Conservation (phyloP, 257 asterid species). For the Striga asiatica region DNA sequence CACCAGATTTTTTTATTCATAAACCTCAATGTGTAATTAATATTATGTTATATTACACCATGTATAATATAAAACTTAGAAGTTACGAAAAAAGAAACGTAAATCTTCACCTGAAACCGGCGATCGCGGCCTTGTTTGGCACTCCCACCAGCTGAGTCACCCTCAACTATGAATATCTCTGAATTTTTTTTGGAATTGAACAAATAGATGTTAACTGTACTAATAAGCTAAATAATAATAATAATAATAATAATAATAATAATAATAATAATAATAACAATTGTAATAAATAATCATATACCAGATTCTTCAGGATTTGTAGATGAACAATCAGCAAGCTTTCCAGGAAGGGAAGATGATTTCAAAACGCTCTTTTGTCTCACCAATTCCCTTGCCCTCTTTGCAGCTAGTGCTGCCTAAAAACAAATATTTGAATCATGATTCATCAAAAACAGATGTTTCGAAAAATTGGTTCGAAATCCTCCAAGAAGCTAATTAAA, state of each 20-base stretch:
- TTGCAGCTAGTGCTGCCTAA: conserved; percentile 97
- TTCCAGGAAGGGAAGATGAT: conserved; percentile 96
- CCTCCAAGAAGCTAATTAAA: conserved; percentile 5
- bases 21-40: background rate
- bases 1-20: conserved; percentile 16
- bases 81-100: too few species aligned
- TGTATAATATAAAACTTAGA: background rate
- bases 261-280: too few species aligned
- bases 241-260: too few species aligned
- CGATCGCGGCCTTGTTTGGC: conserved; percentile 99
- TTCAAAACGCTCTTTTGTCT: conserved; percentile 78
- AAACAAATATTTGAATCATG: background rate
- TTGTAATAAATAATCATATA: conserved; percentile 21
- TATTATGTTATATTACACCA: background rate
- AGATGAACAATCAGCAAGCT: conserved; percentile 97
- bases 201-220: background rate
- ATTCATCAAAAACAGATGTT: background rate
- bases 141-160: conserved; percentile 99
- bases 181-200: conserved; percentile 16
- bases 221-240: conserved; percentile 1
- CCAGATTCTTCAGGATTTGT: conserved; percentile 86
- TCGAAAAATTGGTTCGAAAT: background rate
- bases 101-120: conserved; percentile 74
- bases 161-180: conserved; percentile 99
- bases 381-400: conserved; percentile 91